Evolutionary conservation across 768 basidiomycete species (phyloP), one percentile per base, ranked within the genome.

Genomic region (Mycena haematopus): DNA sequence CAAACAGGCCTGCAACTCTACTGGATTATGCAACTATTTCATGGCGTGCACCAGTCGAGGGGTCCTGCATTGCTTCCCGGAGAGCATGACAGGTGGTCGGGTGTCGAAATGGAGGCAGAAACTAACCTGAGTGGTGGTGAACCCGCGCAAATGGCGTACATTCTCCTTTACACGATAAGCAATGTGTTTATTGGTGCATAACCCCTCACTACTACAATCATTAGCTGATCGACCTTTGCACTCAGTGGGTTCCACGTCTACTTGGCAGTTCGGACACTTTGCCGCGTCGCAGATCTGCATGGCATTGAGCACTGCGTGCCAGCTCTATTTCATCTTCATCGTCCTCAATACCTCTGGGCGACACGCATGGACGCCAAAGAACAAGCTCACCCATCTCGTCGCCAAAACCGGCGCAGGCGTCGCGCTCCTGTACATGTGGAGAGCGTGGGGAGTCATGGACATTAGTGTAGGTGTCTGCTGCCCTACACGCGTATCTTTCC

Each of bases 321-420:
- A 82, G 44, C 70, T 82, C 45, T 75, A 73, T 61, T 74, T 76
- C 24, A 70, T 79, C 31, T 76, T 76, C 22, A 62, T 71, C 19
- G 63, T 77, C 11, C 70, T 77, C 14, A 66, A 70, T 15, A 59
- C 72, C 2, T 64, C 68, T 14, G 42, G 66, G 1, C 69, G 73
- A 27, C 66, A 69, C 27, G 22, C 55, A 10, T 66, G 69, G 64
- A 70, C 75, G 2, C 70, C 64, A 7, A 53, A 72, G 31, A 74
- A 77, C 54, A 57, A 63, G 13, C 47, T 76, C 25, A 79, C 79
- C 15, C 79, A 80, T 62, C 62, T 79, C n/a, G 76, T 80, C 51
- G 76, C 77, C 46, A 82, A 81, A 63, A 77, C 78, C 4, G 75
- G 74, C 47, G 70, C 76, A 1, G 81, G 79, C 0, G 70, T 82